phyloP scores from a whole-genome alignment of 1,139 yeast genomes.

The Kurtzmaniella natalensis region DNA sequence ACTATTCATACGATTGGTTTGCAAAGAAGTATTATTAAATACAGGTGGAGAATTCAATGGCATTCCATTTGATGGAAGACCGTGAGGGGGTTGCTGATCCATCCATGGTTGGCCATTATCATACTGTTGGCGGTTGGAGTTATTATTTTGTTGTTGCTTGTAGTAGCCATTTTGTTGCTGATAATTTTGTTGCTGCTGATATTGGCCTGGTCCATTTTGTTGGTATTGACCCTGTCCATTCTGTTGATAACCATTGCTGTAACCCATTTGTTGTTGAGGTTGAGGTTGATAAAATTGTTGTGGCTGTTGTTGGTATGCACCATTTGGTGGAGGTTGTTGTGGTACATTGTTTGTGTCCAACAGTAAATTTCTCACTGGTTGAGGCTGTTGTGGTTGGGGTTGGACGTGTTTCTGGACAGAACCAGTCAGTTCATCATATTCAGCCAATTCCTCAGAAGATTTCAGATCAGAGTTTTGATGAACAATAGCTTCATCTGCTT shows the following conservation, averaged over 20 bases:
- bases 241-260: constrained; percentile 3
- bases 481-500: background rate
- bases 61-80: constrained; percentile 32
- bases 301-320: constrained; percentile 7
- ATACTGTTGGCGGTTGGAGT: constrained; percentile 14
- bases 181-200: no score
- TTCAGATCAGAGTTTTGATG: background rate
- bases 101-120: constrained; percentile 12
- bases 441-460: background rate
- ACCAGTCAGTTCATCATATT: background rate
- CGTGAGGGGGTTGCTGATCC: constrained; percentile 35
- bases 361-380: constrained; percentile 3
- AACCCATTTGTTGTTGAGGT: constrained; percentile 6
- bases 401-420: constrained; percentile 1
- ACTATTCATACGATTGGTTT: constrained; percentile 4
- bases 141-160: constrained; percentile 7
- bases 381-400: constrained; percentile 8
- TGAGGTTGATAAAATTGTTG: constrained; percentile 10
- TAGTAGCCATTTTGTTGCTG: constrained; percentile 4
- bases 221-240: constrained; percentile 15
- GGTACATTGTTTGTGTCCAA: constrained; percentile 4
- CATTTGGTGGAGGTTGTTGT: constrained; percentile 5
- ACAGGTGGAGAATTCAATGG: constrained; percentile 25
- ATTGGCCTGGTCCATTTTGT: constrained; percentile 11
- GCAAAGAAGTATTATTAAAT: background rate